Evolutionary conservation across 2,329 filamentous ascomycete genomes (phyloP), one percentile per base, ranked within the genome.

Genomic region (Hymenoscyphus occultus): DNA sequence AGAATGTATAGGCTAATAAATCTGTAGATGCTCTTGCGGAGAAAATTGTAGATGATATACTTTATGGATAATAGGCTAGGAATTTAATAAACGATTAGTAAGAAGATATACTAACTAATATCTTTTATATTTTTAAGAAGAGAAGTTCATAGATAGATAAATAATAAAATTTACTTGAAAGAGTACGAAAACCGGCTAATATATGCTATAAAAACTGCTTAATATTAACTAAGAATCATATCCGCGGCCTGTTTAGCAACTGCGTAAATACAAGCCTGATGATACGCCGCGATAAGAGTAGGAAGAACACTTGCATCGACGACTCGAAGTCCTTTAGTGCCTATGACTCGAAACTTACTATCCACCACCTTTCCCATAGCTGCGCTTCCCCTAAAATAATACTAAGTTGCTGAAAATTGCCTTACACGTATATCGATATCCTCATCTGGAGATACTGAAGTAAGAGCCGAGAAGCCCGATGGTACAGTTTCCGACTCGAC

Each of bases 271-370:
- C 75, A 71, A 0, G 71, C 73, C 51, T 77, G 74, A 1, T 74
- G 67, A 62, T 77, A 74, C 7, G 71, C 74, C 32, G 71, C 72
- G 14, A 77, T 65, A 3, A 71, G 68, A 12, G 76, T 63, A 7
- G 76, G 76, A 35, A 78, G 65, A 3, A 78, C 69, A 2, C 75
- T 76, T 9, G 76, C 75, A 67, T 78, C 77, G 10, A 77, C 74
- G 4, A 77, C 71, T 3, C 76, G 64, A 1, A 78, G 70, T 5
- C 56, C 58, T 19, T 65, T 35, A 3, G 69, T 62, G 7, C 70
- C 70, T 6, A 65, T 59, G 56, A 74, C 72, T 13, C 68, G 66
- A n/a, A 72, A 63, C n/a, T 69, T 61, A 12, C 57, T 60, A 63
- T 73, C 71, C 5, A 74, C 72, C 16, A 74, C 71, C 22, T 61